A percentile compares a stretch with the other conserved stretches of the same genome.
phyloP scores from a whole-genome alignment of 2,329 filamentous ascomycete species.

The Septoria petroselini region DNA sequence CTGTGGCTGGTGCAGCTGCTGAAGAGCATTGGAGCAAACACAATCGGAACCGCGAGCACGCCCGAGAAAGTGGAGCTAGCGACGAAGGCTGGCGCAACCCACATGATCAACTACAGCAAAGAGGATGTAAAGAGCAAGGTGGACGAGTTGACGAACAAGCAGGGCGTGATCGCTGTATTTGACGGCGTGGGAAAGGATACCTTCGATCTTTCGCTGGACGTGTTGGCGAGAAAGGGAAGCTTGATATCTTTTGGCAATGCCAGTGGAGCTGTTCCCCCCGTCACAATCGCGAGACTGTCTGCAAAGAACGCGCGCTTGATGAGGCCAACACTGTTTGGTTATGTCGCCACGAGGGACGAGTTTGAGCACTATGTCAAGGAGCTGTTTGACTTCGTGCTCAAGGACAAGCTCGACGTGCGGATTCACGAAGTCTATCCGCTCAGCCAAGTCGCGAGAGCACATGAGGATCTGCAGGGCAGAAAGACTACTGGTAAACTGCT shows the following conservation, averaged over 20 bases:
- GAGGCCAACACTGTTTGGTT: constrained; percentile 70
- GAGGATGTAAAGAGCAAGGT: constrained; percentile 60
- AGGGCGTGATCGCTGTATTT: constrained; percentile 74
- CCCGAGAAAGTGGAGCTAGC: constrained; percentile 70
- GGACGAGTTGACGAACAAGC: constrained; percentile 65
- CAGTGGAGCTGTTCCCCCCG: constrained; percentile 71
- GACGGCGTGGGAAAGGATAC: constrained; percentile 84
- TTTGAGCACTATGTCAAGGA: constrained; percentile 67
- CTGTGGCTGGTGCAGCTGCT: constrained; percentile 73
- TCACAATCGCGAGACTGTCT: constrained; percentile 58
- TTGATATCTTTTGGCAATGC: constrained; percentile 80
- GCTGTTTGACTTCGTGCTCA: constrained; percentile 68
- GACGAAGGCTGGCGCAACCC: constrained; percentile 65
- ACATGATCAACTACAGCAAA: constrained; percentile 65
- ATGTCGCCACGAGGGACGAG: constrained; percentile 67
- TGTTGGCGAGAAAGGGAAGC: constrained; percentile 72
- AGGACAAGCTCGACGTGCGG: constrained; percentile 66
- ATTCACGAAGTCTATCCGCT: constrained; percentile 77
- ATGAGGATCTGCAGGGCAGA: constrained; percentile 74
- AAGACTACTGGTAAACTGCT: constrained; percentile 83
- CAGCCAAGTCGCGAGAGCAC: constrained; percentile 67
- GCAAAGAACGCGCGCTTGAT: constrained; percentile 75
- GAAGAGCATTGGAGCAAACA: constrained; percentile 66
- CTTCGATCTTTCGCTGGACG: constrained; percentile 73
- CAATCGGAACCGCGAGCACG: constrained; percentile 76